Evolutionary conservation across 2,329 filamentous ascomycete genomes (phyloP), one percentile per base, ranked within the genome.

Genomic region (Ploettnerulaceae sp.): DNA sequence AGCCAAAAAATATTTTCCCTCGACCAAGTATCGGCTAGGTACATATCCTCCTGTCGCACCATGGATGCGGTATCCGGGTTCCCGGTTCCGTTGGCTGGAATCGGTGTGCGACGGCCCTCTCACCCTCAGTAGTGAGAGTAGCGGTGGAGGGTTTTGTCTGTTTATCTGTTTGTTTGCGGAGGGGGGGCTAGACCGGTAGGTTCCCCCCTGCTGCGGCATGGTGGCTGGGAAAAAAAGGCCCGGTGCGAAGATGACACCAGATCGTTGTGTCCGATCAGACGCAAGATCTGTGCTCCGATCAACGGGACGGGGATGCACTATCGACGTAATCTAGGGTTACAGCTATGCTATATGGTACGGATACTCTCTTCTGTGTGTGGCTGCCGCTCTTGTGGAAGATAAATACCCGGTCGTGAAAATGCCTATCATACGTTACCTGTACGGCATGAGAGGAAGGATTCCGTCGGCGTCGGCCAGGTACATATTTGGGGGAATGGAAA

Each of bases 51-150:
- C 36, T 7, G 15, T 29, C 15, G 17, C 37, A 14, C 28, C 18
- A 35, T 12, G 44, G 38, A 36, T 32, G 17, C 20, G 14, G 28
- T 32, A 33, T 46, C 47, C 49, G 38, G 45, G 37, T 28, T 39
- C 34, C 37, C 49, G 49, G 49, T 52, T 48, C 45, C n/a, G n/a
- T n/a, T n/a, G n/a, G 49, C 42, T 46, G 37, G 18, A 26, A 40
- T 14, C 3, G 11, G 7, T 4, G 21, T 39, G 32, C 25, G 22
- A 28, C 25, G 25, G 7, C 25, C 25, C 7, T 28, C 25, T 12
- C n/a, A n/a, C n/a, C n/a, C n/a, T n/a, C 22, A 15, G 32, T 18
- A 8, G 31, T n/a, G 12, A 33, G 14, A 20, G 4, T 17, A 20
- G 31, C 20, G 17, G 32, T 35, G 32, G 6, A 2, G 7, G n/a